phyloP scores from a whole-genome alignment of 1,284 basidiomycete genomes.

The Malassezia dermatis region DNA sequence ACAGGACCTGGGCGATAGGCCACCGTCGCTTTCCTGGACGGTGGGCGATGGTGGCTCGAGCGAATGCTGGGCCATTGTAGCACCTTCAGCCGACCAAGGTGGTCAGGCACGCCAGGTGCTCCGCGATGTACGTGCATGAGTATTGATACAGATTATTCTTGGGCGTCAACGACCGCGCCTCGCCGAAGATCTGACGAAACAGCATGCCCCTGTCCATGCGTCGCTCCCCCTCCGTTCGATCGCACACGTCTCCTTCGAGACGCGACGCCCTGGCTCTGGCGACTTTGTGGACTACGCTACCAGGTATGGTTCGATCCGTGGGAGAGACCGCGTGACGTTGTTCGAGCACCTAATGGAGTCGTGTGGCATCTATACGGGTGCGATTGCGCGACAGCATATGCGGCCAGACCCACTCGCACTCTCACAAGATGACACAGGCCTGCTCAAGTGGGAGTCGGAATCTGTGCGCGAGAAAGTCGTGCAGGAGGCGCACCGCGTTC shows the following conservation, averaged over 20 bases:
- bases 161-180: conserved; percentile 2
- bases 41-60: conserved; percentile 21
- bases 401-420: conserved; percentile 31
- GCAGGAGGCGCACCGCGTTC: conserved; percentile 15
- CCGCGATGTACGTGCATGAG: conserved; percentile 5
- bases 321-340: conserved; percentile 34
- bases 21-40: conserved; percentile 19
- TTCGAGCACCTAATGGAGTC: conserved; percentile 37
- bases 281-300: conserved; percentile 39
- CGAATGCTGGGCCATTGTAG: conserved; percentile 41
- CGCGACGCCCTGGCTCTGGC: conserved; percentile 14
- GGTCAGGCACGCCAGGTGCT: conserved; percentile 26
- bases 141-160: conserved; percentile 12
- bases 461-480: conserved; percentile 3
- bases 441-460: conserved; percentile 27
- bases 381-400: conserved; percentile 24
- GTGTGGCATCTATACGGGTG: conserved; percentile 27
- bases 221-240: conserved; percentile 23
- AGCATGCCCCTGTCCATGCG: conserved; percentile 19
- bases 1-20: neutral
- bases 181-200: neutral
- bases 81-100: conserved; percentile 28
- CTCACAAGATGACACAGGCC: conserved; percentile 5
- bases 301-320: conserved; percentile 42
- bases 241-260: conserved; percentile 32